Evolutionary conservation across 1,284 basidiomycete genomes (phyloP), one percentile per base, ranked within the genome.

Genomic region (Heimioporus punctisporus): DNA sequence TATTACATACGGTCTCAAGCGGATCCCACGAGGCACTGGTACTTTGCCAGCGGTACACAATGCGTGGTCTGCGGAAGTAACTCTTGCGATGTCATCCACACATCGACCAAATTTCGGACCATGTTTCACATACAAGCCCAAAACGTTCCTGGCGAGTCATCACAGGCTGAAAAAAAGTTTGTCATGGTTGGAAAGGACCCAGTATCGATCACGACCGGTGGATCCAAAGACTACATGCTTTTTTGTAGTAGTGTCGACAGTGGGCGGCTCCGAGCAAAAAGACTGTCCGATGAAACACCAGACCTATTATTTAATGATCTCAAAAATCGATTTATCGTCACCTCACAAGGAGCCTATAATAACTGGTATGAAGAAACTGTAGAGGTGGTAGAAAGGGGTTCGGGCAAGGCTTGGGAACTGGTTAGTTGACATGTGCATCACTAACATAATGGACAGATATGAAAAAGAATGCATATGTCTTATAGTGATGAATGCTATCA

Each of bases 261-360:
- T 11, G 37, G 23, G 27, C 44, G 46, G 17, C 14, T 51, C 11
- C 37, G 24, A 8, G 50, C 43, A 4, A 46, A 21, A 14, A 46
- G 39, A 46, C 17, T 17, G 28, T n/a, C 15, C 21, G 31, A 7
- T 9, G 27, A 15, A 12, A 30, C 21, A 5, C 23, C 48, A 15
- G 39, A 42, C 48, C 26, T 51, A 23, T 44, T 51, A 6, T 51
- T 51, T 41, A 12, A 23, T 24, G 50, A 51, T 27, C 34, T 51
- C 4, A 40, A 40, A 27, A 41, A 25, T 4, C 39, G 50, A 27
- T 51, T 51, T 27, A 6, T 25, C 6, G 23, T 26, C 17, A 34
- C 27, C 11, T 15, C 23, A 24, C 44, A 46, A 27, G 46, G 23
- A 27, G 19, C 34, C 6, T 23, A 5, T 4, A 21, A 44, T 15